Evolutionary conservation across 1,284 basidiomycete genomes (phyloP).

Genomic region (Apiotrichum montevideense): DNA sequence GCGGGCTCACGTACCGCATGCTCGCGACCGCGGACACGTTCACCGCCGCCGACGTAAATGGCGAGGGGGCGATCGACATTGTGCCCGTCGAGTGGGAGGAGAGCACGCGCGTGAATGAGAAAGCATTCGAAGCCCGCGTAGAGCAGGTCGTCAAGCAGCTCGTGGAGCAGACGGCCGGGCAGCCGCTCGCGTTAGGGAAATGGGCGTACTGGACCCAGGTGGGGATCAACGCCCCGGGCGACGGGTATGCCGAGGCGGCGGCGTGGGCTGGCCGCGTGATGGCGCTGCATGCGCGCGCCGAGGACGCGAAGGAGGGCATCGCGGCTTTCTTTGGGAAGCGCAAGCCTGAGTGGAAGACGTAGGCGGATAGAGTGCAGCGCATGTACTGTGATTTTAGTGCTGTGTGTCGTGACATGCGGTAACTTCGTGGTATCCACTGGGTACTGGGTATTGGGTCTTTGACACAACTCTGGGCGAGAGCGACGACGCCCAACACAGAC

Average conservation of each 20-base stretch:
- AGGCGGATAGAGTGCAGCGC: not conserved
- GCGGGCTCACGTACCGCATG: conserved; percentile 15
- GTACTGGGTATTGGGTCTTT: no score
- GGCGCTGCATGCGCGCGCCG: conserved; percentile 17
- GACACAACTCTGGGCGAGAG: no score
- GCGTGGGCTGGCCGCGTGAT: conserved; percentile 15
- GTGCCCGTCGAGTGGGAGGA: conserved; percentile 12
- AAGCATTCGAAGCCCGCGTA: conserved; percentile 9
- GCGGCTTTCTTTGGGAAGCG: conserved; percentile 17
- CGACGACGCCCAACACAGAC: no score
- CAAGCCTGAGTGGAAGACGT: conserved; percentile 16
- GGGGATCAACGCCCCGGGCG: conserved; percentile 10
- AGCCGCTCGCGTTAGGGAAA: conserved; percentile 16
- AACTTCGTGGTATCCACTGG: no score
- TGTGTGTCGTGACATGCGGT: no score
- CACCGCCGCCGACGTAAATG: conserved; percentile 8
- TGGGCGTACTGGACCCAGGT: conserved; percentile 21
- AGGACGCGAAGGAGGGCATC: conserved; percentile 18
- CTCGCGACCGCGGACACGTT: conserved; percentile 15
- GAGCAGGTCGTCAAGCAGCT: conserved; percentile 8
- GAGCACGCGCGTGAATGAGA: conserved; percentile 4
- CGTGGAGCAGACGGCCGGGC: conserved; percentile 7
- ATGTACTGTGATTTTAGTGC: no score
- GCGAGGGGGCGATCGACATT: conserved; percentile 8
- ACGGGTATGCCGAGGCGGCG: conserved; percentile 18